Evolutionary conservation across 169 alveolate genomes (phyloP).

Genomic region (Cryptosporidium andersoni): DNA sequence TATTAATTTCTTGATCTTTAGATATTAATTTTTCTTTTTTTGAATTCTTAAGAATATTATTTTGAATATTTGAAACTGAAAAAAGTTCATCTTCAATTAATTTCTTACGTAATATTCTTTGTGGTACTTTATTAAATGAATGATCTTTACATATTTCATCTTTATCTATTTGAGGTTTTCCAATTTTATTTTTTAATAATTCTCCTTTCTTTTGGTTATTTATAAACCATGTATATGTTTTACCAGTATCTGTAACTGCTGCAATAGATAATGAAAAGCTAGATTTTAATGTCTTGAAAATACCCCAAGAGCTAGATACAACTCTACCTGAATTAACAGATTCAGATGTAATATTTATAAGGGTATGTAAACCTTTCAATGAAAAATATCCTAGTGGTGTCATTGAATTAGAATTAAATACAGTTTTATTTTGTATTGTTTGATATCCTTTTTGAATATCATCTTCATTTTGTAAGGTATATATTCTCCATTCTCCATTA

Average conservation of each 20-base stretch:
- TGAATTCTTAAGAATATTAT: not conserved
- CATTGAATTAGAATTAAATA: not conserved
- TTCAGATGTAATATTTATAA: not conserved
- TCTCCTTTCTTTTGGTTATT: constrained; percentile 6
- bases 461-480: constrained; percentile 5
- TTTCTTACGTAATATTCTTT: not conserved
- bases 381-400: constrained; percentile 8
- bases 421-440: not conserved
- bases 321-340: no score
- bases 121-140: not conserved
- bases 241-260: constrained; percentile 42
- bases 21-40: not conserved
- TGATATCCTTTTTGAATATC: constrained; percentile 2
- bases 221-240: constrained; percentile 36
- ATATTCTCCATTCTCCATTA: constrained; percentile 70
- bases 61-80: not conserved
- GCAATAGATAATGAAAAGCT: constrained; percentile 3
- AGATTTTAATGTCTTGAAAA: not conserved
- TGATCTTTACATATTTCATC: not conserved
- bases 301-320: constrained; percentile 35
- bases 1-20: not conserved
- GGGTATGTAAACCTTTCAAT: constrained; percentile 41
- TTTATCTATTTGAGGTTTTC: not conserved
- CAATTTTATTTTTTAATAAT: not conserved
- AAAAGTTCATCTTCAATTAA: not conserved